Evolutionary conservation across 169 alveolate genomes (phyloP), one percentile per base, ranked within the genome.

Genomic region (Plasmodium falciparum): DNA sequence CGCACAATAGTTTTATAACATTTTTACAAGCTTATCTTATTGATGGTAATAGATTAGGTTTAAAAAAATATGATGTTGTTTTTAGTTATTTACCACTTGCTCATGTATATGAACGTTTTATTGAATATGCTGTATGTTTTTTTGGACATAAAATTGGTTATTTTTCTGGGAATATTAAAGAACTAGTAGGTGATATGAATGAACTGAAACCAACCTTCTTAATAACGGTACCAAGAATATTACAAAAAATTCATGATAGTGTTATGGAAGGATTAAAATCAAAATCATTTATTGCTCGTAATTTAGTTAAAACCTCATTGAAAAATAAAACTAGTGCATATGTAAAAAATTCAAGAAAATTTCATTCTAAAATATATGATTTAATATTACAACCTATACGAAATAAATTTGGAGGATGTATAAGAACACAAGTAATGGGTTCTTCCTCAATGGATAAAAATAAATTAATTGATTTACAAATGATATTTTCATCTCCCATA

Each of bases 1-100:
- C 98, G 11, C 98, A 98, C 62, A 85, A 86, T 4, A 96, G 95
- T 71, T 80, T 96, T 63, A 91, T 96, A 26, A 92, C 97, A 15
- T 85, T 93, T 59, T 5, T 83, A 22, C 85, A 89, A 59, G 63
- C 96, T 43, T 92, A 94, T 65, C 49, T 89, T 54, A n/a, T 72
- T 33, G 90, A 83, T 26, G 93, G 93, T 8, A 95, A 95, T 78
- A 88, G 97, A 65, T 71, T 94, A 54, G 94, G 93, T 43, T 26
- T 93, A n/a, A 17, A 45, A 7, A 39, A 67, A 26, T 29, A 66
- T 50, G 97, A 97, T 83, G 93, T 94, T 17, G 89, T 94, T 83
- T 76, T 97, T 63, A 95, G 98, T 56, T 98, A 93, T 85, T 75
- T 98, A 13, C 99, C 99, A 12, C 93, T 95, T 47, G 97, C 99